These are phyloP conservation scores for Hyphopichia khmerensis DNA, from an alignment of 1,139 yeast genomes.

Conservation along the genomic window DNA sequence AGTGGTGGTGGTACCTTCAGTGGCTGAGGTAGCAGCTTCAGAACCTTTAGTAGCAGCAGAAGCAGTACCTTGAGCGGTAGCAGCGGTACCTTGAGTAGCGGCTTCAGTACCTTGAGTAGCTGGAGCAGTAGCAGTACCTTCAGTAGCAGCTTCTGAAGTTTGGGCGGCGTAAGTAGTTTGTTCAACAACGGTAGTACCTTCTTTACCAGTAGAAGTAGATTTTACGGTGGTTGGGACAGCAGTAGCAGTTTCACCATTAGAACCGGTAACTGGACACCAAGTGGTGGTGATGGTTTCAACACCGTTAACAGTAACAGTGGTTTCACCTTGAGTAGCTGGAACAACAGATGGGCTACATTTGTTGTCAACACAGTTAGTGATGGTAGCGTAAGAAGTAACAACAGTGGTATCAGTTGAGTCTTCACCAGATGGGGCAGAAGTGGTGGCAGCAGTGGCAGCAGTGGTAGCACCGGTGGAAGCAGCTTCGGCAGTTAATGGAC, in stretches of 20 bases:
- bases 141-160: slow-evolving; percentile 51
- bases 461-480: neutral
- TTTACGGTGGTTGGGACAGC: slow-evolving; percentile 17
- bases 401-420: slow-evolving; percentile 4
- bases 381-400: slow-evolving; percentile 15
- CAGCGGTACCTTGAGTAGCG: slow-evolving; percentile 16
- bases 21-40: slow-evolving; percentile 18
- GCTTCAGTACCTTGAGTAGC: slow-evolving; percentile 18
- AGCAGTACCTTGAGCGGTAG: slow-evolving; percentile 7
- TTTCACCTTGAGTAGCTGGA: slow-evolving; percentile 9
- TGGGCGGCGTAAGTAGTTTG: slow-evolving; percentile 25
- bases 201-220: slow-evolving; percentile 20
- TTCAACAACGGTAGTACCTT: slow-evolving; percentile 13
- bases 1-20: slow-evolving; percentile 32
- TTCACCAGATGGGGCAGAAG: neutral
- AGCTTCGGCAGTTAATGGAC: slow-evolving; percentile 20
- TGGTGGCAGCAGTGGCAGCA: neutral
- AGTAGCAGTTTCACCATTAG: slow-evolving; percentile 11
- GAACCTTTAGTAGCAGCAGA: neutral
- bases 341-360: slow-evolving; percentile 6
- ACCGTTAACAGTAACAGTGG: slow-evolving; percentile 23
- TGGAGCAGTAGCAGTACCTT: slow-evolving; percentile 23
- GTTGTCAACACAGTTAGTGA: slow-evolving; percentile 14
- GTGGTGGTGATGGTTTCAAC: slow-evolving; percentile 30
- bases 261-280: slow-evolving; percentile 24